A percentile compares a stretch with the other conserved stretches of the same genome.
Conservation (phyloP, 495 filamentous ascomycete genomes). For the Hypoxylon cercidicola region DNA sequence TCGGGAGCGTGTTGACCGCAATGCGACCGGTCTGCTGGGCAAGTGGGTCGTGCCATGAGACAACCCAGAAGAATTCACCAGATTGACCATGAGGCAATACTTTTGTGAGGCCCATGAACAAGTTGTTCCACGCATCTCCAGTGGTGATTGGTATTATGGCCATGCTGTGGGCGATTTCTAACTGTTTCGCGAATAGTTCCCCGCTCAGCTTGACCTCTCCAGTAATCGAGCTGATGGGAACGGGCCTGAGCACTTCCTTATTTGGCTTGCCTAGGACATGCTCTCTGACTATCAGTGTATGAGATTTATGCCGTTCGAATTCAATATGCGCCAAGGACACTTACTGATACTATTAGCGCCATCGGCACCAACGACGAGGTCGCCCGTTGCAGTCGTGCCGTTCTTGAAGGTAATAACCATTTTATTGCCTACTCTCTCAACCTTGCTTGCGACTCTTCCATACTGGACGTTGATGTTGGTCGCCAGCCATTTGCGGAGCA, state of each 20-base stretch:
- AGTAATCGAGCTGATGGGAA: slow-evolving; percentile 42
- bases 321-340: not conserved
- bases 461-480: slow-evolving; percentile 44
- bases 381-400: slow-evolving; percentile 36
- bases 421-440: slow-evolving; percentile 38
- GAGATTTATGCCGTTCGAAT: slow-evolving; percentile 3
- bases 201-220: slow-evolving; percentile 41
- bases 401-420: slow-evolving; percentile 43
- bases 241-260: slow-evolving; percentile 28
- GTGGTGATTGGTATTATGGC: slow-evolving; percentile 35
- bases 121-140: slow-evolving; percentile 31
- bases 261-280: slow-evolving; percentile 50
- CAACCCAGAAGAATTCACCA: slow-evolving; percentile 46
- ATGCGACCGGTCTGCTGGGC: slow-evolving; percentile 28
- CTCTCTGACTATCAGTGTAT: slow-evolving; percentile 30
- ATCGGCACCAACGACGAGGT: slow-evolving; percentile 45
- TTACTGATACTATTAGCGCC: slow-evolving; percentile 50
- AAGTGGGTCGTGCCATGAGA: slow-evolving; percentile 37
- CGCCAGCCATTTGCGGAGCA: slow-evolving; percentile 40
- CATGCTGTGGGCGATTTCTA: slow-evolving; percentile 45
- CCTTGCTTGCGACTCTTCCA: slow-evolving; percentile 31
- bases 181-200: slow-evolving; percentile 38
- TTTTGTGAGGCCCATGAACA: slow-evolving; percentile 40
- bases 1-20: slow-evolving; percentile 18
- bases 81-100: slow-evolving; percentile 32